Evolutionary conservation across 2,329 filamentous ascomycete species (phyloP).

Genomic region (Aureobasidium sp.): DNA sequence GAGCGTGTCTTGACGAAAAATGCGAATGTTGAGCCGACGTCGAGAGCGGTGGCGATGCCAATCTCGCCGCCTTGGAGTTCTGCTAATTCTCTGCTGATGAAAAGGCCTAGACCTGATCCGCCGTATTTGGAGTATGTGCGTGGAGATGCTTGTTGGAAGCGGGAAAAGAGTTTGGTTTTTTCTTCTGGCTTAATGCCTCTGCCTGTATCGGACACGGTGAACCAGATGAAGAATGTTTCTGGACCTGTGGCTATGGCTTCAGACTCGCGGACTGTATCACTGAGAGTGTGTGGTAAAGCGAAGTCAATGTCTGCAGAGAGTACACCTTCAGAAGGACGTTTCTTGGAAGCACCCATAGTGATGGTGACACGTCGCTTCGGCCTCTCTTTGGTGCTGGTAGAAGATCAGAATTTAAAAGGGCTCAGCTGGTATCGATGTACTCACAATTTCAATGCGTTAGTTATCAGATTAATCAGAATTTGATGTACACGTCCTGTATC

Average conservation of each 20-base stretch:
- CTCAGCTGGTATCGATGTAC: not conserved
- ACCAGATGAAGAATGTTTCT: constrained; percentile 20
- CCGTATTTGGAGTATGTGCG: constrained; percentile 64
- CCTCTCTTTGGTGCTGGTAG: constrained; percentile 19
- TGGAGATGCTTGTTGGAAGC: constrained; percentile 62
- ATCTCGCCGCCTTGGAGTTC: constrained; percentile 66
- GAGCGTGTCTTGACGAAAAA: constrained; percentile 57
- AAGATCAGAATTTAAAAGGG: not conserved
- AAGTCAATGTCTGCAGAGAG: constrained; percentile 22
- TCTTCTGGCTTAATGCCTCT: constrained; percentile 34
- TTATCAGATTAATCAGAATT: constrained; percentile 26
- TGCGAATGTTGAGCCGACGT: constrained; percentile 57
- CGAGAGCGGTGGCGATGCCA: constrained; percentile 53
- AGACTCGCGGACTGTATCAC: constrained; percentile 16
- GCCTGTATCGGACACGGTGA: constrained; percentile 25
- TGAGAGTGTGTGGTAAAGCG: constrained; percentile 17
- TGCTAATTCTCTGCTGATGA: constrained; percentile 60
- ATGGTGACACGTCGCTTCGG: constrained; percentile 19
- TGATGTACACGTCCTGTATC: constrained; percentile 24
- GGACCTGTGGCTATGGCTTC: constrained; percentile 10
- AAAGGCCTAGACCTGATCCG: constrained; percentile 62
- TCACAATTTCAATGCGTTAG: constrained; percentile 25
- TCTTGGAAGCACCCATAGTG: constrained; percentile 17
- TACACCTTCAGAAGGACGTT: constrained; percentile 20
- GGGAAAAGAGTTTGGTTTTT: constrained; percentile 51